These are phyloP conservation scores for Paraleonurus japonicus DNA, from an alignment of 257 asterid genomes.

Conservation along the genomic window DNA sequence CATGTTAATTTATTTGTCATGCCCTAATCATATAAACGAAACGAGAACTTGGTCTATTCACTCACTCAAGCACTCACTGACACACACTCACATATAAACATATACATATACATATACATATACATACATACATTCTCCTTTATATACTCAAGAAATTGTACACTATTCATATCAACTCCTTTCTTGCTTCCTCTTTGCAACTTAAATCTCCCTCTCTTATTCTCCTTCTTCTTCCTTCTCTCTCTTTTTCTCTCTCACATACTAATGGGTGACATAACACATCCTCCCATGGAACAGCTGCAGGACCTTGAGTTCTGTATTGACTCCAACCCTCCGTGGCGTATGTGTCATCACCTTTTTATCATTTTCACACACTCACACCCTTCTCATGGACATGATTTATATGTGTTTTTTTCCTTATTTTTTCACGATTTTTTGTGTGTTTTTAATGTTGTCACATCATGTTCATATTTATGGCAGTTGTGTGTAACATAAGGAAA, in stretches of 20 bases:
- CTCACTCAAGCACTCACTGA: neutral
- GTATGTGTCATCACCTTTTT: slow-evolving; percentile 34
- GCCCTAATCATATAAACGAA: too few species aligned
- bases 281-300: slow-evolving; percentile 86
- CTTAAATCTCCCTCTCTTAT: neutral
- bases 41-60: too few species aligned
- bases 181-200: slow-evolving; percentile 24
- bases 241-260: slow-evolving; percentile 7
- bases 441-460: neutral
- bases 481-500: neutral
- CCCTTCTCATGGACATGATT: neutral
- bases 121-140: neutral
- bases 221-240: neutral
- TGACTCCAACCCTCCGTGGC: slow-evolving; percentile 88
- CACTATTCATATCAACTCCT: slow-evolving; percentile 27
- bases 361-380: slow-evolving; percentile 12
- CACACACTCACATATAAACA: neutral
- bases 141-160: slow-evolving; percentile 23
- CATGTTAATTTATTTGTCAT: too few species aligned
- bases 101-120: neutral
- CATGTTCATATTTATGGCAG: neutral
- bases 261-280: slow-evolving; percentile 62
- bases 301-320: slow-evolving; percentile 89
- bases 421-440: neutral
- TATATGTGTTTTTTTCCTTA: neutral